Evolutionary conservation across 192 early-diverging fungal genomes (phyloP).

Genomic region (Jimgerdemannia flammicorona): DNA sequence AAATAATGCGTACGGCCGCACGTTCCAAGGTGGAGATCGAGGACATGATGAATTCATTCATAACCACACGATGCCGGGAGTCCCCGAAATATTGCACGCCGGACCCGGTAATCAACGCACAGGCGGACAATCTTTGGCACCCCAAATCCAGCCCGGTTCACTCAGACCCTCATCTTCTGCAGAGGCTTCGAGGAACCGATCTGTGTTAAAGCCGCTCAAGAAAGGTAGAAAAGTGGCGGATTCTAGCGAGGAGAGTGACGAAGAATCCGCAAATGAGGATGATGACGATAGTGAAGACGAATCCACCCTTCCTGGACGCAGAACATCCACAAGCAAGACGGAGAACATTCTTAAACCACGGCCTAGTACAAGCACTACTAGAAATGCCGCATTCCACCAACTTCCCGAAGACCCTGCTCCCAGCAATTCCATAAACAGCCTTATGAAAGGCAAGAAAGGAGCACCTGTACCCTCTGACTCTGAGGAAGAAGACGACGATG

Average conservation of each 20-base stretch:
- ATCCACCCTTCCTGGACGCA: neutral
- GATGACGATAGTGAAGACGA: conserved; percentile 5
- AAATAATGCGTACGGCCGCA: neutral
- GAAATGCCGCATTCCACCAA: too few species aligned
- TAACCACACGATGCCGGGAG: neutral
- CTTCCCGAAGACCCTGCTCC: neutral
- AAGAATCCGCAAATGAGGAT: neutral
- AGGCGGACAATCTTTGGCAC: neutral
- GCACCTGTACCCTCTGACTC: neutral
- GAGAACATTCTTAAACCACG: neutral
- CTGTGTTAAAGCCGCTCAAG: neutral
- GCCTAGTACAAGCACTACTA: neutral
- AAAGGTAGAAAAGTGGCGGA: conserved; percentile 2
- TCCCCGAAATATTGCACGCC: neutral
- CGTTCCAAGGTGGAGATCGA: neutral
- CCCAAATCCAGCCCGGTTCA: too few species aligned
- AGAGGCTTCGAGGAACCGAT: neutral
- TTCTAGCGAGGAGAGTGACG: conserved; percentile 3
- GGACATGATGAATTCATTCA: neutral
- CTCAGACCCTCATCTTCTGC: neutral
- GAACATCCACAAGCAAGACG: neutral
- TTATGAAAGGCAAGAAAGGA: neutral
- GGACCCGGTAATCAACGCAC: neutral
- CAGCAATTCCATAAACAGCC: neutral
- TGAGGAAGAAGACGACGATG: neutral